These are phyloP conservation scores for Passiflora organensis DNA, from an alignment of 345 rosid genomes.

Conservation along the genomic window DNA sequence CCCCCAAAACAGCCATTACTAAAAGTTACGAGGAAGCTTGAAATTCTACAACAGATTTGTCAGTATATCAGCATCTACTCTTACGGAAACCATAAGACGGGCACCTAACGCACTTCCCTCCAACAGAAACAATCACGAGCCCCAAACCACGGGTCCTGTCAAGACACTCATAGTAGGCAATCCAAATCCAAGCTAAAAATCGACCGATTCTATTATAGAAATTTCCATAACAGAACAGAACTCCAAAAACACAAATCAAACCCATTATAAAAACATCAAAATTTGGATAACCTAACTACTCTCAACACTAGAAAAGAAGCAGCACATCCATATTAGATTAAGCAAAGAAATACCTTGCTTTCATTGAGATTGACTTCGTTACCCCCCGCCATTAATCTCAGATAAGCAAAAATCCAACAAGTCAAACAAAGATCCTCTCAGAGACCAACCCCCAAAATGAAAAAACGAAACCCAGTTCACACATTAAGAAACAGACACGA, in stretches of 20 bases:
- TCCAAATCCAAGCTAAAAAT: slow-evolving; percentile 9
- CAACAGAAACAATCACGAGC: background rate
- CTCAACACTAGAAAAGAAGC: background rate
- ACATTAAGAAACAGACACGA: slow-evolving; percentile 2
- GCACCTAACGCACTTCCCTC: slow-evolving; percentile 8
- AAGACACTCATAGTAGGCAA: background rate
- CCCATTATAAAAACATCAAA: slow-evolving; percentile 13
- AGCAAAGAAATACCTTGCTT: slow-evolving; percentile 48
- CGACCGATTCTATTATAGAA: slow-evolving; percentile 11
- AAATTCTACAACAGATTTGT: too few species aligned
- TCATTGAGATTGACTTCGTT: slow-evolving; percentile 65
- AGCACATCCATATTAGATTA: background rate
- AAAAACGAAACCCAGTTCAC: slow-evolving; percentile 12
- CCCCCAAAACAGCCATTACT: background rate
- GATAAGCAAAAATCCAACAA: background rate
- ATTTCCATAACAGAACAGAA: slow-evolving; percentile 3
- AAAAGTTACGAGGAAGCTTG: too few species aligned
- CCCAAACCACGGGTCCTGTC: background rate
- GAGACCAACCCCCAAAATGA: slow-evolving; percentile 17
- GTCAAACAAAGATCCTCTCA: slow-evolving; percentile 21
- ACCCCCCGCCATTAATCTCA: slow-evolving; percentile 58
- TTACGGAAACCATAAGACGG: background rate
- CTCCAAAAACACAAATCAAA: slow-evolving; percentile 11
- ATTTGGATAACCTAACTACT: background rate
- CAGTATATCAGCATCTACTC: too few species aligned